Percentiles rank a stretch among this genome's conserved stretches.
These are phyloP conservation scores for Plectranthus barbatus DNA, from an alignment of 257 asterid species.

Conservation along the genomic window DNA sequence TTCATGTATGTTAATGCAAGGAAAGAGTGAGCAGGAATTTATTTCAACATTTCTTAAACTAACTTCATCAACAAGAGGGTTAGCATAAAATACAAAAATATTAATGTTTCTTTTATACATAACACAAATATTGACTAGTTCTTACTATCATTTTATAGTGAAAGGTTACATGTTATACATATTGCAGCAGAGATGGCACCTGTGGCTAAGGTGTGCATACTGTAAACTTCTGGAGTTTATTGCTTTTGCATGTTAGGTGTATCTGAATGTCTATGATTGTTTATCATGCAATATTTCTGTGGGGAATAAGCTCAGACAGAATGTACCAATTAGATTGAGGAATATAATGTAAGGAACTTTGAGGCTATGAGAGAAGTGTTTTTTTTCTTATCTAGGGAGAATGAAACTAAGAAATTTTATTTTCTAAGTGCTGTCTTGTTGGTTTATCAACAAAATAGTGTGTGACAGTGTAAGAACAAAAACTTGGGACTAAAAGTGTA, in stretches of 20 bases:
- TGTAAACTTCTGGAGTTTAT: background rate
- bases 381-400: background rate
- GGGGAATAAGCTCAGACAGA: background rate
- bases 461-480: background rate
- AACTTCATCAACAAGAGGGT: constrained; percentile 51
- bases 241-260: background rate
- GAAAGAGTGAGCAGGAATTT: constrained; percentile 58
- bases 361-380: background rate
- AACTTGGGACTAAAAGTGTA: background rate
- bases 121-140: constrained; percentile 23
- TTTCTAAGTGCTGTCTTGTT: background rate
- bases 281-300: background rate
- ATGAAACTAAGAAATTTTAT: background rate
- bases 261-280: background rate
- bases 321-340: background rate
- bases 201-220: constrained; percentile 78
- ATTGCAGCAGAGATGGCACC: constrained; percentile 99
- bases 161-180: constrained; percentile 77
- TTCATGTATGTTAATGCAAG: constrained; percentile 62
- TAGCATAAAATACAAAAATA: constrained; percentile 6
- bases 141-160: constrained; percentile 36
- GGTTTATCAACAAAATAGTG: background rate
- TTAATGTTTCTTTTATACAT: background rate
- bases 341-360: background rate
- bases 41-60: constrained; percentile 50